Conservation (phyloP, 2,329 filamentous ascomycete genomes). For the Penicillium verrucosum region DNA sequence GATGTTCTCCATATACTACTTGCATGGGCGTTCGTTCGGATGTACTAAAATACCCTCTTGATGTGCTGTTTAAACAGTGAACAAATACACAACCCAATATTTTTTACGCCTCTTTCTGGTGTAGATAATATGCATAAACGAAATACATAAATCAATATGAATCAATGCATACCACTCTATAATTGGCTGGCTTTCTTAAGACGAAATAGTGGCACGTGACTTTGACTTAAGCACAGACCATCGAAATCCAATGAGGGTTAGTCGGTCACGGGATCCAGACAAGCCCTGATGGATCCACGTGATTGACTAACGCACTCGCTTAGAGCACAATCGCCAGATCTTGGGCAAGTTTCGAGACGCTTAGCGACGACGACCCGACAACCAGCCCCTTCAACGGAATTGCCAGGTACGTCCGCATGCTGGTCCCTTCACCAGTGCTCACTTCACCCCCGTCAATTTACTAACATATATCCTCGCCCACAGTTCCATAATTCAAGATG, state of each 20-base stretch:
- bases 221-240: not conserved
- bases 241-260: not conserved
- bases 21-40: slow-evolving; percentile 22
- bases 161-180: not conserved
- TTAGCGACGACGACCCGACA: slow-evolving; percentile 47
- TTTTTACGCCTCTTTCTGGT: not conserved
- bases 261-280: slow-evolving; percentile 29
- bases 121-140: not conserved
- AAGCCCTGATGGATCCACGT: slow-evolving; percentile 27
- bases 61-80: slow-evolving; percentile 1
- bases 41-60: slow-evolving; percentile 24
- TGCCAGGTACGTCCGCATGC: slow-evolving; percentile 39
- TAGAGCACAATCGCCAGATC: slow-evolving; percentile 36
- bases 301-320: slow-evolving; percentile 40
- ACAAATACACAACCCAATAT: not conserved
- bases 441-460: slow-evolving; percentile 9
- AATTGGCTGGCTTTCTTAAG: not conserved
- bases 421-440: slow-evolving; percentile 8
- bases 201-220: not conserved
- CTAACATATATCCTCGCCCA: slow-evolving; percentile 24
- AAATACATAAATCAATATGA: not conserved
- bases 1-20: slow-evolving; percentile 3
- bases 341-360: slow-evolving; percentile 40
- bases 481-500: slow-evolving; percentile 56
- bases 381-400: slow-evolving; percentile 47